Evolutionary conservation across 2,329 filamentous ascomycete species (phyloP).

Genomic region (Colletotrichum gloeosporioides): DNA sequence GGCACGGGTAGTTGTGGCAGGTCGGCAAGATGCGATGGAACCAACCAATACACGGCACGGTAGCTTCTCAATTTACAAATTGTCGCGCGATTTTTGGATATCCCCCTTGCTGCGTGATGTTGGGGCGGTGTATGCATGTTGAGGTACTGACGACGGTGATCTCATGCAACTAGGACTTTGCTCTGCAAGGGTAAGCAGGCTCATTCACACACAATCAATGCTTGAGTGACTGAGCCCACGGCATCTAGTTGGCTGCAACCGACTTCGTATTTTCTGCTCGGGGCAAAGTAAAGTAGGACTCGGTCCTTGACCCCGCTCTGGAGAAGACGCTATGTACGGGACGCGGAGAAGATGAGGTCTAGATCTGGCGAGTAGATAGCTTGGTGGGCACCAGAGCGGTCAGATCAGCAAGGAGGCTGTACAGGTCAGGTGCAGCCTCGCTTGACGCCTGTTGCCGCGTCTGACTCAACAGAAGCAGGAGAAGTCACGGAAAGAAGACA

Average conservation of each 20-base stretch:
- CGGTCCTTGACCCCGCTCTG: not conserved
- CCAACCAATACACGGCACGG: slow-evolving; percentile 13
- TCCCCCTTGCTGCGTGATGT: not conserved
- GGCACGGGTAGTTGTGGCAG: slow-evolving; percentile 8
- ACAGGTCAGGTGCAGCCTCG: slow-evolving; percentile 16
- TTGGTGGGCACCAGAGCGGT: not conserved
- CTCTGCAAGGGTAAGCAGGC: not conserved
- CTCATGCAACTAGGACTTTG: not conserved
- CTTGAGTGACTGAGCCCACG: not conserved
- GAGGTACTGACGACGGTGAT: not conserved
- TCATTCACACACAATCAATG: not conserved
- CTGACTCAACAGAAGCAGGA: not conserved
- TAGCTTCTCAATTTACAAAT: slow-evolving; percentile 19
- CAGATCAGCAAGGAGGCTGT: slow-evolving; percentile 12
- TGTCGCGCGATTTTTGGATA: not conserved
- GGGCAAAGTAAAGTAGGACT: not conserved
- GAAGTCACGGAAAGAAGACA: not conserved
- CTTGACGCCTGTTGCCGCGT: not conserved
- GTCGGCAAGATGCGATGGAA: not conserved
- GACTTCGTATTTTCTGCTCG: not conserved
- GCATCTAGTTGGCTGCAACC: not conserved
- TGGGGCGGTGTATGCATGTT: not conserved
- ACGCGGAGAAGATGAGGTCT: not conserved
- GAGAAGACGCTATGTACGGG: not conserved
- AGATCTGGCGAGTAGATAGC: not conserved